Evolutionary conservation across 2,329 filamentous ascomycete species (phyloP).

Genomic region (Clonostachys rosea): DNA sequence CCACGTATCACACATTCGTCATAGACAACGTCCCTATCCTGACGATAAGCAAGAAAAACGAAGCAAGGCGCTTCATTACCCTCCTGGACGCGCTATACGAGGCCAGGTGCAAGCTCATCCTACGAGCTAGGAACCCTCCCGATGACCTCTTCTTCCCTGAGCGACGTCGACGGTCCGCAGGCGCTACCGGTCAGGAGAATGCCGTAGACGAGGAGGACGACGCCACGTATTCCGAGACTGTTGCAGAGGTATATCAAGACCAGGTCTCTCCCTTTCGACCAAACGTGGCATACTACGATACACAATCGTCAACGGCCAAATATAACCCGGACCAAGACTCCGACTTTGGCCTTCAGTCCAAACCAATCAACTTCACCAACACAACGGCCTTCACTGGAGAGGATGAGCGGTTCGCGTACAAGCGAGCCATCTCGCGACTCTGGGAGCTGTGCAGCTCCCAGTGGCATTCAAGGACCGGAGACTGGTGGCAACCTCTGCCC

Average conservation of each 20-base stretch:
- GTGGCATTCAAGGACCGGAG: slow-evolving; percentile 63
- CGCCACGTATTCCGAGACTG: slow-evolving; percentile 36
- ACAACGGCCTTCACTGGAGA: slow-evolving; percentile 70
- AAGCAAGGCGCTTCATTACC: slow-evolving; percentile 76
- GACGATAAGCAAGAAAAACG: slow-evolving; percentile 67
- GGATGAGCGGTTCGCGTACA: slow-evolving; percentile 78
- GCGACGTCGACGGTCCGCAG: background rate
- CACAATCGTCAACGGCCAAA: slow-evolving; percentile 33
- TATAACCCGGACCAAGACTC: slow-evolving; percentile 56
- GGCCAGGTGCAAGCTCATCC: slow-evolving; percentile 70
- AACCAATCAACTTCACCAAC: slow-evolving; percentile 57
- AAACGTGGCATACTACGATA: slow-evolving; percentile 66
- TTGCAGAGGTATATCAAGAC: slow-evolving; percentile 72
- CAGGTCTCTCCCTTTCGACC: slow-evolving; percentile 72
- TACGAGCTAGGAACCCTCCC: slow-evolving; percentile 62
- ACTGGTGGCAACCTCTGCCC: slow-evolving; percentile 71
- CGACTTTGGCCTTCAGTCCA: slow-evolving; percentile 38
- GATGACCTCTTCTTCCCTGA: slow-evolving; percentile 79
- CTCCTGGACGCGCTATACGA: slow-evolving; percentile 78
- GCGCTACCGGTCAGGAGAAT: background rate
- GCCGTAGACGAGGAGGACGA: slow-evolving; percentile 18
- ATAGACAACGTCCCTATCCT: slow-evolving; percentile 66
- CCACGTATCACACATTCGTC: slow-evolving; percentile 74
- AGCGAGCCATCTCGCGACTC: slow-evolving; percentile 68
- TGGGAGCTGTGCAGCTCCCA: slow-evolving; percentile 75